phyloP scores from a whole-genome alignment of 768 basidiomycete genomes.

The Glaciozyma antarctica region DNA sequence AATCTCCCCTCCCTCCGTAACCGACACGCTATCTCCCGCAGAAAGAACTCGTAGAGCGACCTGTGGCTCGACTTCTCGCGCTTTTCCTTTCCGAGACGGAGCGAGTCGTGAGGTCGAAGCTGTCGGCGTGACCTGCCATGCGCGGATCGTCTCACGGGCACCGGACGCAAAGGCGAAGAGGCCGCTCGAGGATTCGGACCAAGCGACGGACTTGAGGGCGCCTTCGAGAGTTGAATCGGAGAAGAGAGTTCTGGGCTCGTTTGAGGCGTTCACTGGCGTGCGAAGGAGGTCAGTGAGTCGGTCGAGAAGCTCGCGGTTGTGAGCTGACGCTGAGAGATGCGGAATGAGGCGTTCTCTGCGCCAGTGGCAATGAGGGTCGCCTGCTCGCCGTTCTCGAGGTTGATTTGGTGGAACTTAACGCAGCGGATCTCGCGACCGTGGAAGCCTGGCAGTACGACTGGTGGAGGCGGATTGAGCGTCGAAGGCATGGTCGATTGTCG shows the following conservation, averaged over 20 bases:
- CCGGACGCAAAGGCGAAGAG: background rate
- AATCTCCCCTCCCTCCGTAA: background rate
- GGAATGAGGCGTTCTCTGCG: background rate
- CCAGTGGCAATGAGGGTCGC: background rate
- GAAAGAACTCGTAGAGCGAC: too few relatives aligned
- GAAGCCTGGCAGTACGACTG: background rate
- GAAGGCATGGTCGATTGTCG: background rate
- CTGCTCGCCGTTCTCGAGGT: background rate
- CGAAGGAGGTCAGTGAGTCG: background rate
- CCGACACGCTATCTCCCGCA: too few relatives aligned
- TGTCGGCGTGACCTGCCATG: background rate
- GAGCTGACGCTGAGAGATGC: background rate
- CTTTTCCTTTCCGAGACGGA: too few relatives aligned
- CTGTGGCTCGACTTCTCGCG: too few relatives aligned
- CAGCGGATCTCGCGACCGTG: slow-evolving; percentile 1
- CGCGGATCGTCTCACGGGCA: background rate
- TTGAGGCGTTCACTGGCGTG: background rate
- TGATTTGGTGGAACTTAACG: background rate
- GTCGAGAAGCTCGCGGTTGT: background rate
- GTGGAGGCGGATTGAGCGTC: background rate
- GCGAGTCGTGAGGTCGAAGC: too few relatives aligned
- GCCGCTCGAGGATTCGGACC: background rate
- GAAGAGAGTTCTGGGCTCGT: background rate
- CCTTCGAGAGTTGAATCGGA: background rate
- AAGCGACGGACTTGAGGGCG: background rate